A percentile compares a stretch with the other conserved stretches of the same genome.
These are phyloP conservation scores for Physaria fendleri DNA, from an alignment of 345 rosid species.

Conservation along the genomic window DNA sequence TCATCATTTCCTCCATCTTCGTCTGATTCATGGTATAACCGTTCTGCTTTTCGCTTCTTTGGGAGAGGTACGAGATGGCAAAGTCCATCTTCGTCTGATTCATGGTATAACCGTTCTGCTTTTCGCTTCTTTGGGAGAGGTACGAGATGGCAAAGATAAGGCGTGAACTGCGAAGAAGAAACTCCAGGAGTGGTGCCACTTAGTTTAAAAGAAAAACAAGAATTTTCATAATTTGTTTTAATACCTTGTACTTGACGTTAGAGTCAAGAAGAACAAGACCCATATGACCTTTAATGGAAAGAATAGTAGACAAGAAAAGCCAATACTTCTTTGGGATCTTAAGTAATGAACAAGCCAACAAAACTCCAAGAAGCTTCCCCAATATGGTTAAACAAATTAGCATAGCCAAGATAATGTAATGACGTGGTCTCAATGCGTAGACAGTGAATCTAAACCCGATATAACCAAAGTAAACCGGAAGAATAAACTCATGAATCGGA, in stretches of 20 bases:
- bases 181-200: constrained; percentile 39
- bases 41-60: constrained; percentile 36
- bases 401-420: constrained; percentile 24
- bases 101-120: constrained; percentile 49
- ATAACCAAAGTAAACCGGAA: constrained; percentile 79
- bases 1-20: constrained; percentile 55
- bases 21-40: constrained; percentile 62
- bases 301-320: constrained; percentile 43
- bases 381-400: constrained; percentile 36
- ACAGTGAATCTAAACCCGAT: constrained; percentile 63
- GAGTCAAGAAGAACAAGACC: constrained; percentile 45
- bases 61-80: constrained; percentile 78
- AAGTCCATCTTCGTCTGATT: constrained; percentile 55
- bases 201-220: no score
- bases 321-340: constrained; percentile 52
- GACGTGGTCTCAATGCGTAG: constrained; percentile 13
- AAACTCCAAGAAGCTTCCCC: constrained; percentile 55
- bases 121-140: constrained; percentile 60
- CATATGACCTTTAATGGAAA: constrained; percentile 63
- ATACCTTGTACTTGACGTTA: constrained; percentile 19
- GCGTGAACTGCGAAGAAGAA: constrained; percentile 34
- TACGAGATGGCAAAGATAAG: constrained; percentile 69
- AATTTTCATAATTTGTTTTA: not conserved
- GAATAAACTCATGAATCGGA: constrained; percentile 62
- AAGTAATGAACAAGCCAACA: constrained; percentile 44